Percentiles rank a stretch among this genome's conserved stretches.
Conservation (phyloP, 805 yeast species). For the Candida namnaoensis region DNA sequence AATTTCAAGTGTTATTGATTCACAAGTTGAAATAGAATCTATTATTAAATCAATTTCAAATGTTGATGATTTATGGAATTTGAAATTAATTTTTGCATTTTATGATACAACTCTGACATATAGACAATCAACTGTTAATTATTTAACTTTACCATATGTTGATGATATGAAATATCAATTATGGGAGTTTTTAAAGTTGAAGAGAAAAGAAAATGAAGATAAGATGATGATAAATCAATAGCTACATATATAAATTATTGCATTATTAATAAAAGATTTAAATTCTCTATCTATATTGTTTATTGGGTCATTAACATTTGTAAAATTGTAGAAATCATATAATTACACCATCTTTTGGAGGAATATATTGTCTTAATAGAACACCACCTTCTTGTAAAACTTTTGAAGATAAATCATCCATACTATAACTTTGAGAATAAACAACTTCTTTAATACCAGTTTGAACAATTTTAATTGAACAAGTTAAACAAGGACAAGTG, state of each 20-base stretch:
- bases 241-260: too few species aligned
- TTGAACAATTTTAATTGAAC: slow-evolving; percentile 92
- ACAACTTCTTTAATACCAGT: slow-evolving; percentile 88
- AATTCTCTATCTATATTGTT: too few species aligned
- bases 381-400: slow-evolving; percentile 75
- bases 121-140: slow-evolving; percentile 25
- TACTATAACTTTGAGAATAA: slow-evolving; percentile 83
- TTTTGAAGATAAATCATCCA: slow-evolving; percentile 72
- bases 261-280: too few species aligned
- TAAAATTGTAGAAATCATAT: neutral
- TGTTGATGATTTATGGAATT: slow-evolving; percentile 54
- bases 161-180: slow-evolving; percentile 41
- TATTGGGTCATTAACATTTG: too few species aligned
- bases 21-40: slow-evolving; percentile 39
- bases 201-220: too few species aligned
- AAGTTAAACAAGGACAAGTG: slow-evolving; percentile 95
- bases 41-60: slow-evolving; percentile 32
- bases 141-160: slow-evolving; percentile 39
- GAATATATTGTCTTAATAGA: slow-evolving; percentile 48
- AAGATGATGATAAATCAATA: too few species aligned
- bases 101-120: slow-evolving; percentile 34
- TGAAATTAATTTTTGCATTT: slow-evolving; percentile 52
- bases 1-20: slow-evolving; percentile 42
- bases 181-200: slow-evolving; percentile 15
- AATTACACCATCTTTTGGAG: slow-evolving; percentile 15